A percentile compares a stretch with the other conserved stretches of the same genome.
Evolutionary conservation across 352 stramenopile genomes (phyloP).

Genomic region (Globisporangium paddicum): DNA sequence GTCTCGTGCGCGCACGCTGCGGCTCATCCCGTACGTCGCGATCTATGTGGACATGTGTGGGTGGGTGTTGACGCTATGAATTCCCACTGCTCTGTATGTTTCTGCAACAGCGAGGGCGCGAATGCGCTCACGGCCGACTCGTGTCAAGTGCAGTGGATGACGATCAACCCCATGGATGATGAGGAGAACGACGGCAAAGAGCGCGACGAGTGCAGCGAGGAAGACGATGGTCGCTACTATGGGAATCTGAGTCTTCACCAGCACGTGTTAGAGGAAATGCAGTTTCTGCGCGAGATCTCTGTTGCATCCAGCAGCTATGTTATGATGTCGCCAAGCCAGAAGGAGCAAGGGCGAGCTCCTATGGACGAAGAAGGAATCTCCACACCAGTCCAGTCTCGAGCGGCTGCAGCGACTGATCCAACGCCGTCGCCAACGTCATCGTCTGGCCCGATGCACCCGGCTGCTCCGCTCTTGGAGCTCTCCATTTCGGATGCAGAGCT

Average conservation of each 20-base stretch:
- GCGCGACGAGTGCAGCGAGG: not conserved
- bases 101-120: conserved; percentile 12
- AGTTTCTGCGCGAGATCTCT: not conserved
- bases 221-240: not conserved
- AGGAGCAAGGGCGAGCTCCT: not conserved
- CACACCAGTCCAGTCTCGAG: not conserved
- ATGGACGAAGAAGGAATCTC: not conserved
- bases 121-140: conserved; percentile 31
- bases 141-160: conserved; percentile 65
- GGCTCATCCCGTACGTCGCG: conserved; percentile 40
- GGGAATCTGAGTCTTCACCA: not conserved
- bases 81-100: too few relatives aligned
- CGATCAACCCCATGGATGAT: conserved; percentile 53
- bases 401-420: too few relatives aligned
- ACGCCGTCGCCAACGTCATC: not conserved
- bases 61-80: too few relatives aligned
- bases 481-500: conserved; percentile 52
- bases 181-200: conserved; percentile 25
- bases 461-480: conserved; percentile 41
- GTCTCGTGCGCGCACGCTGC: conserved; percentile 33
- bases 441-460: not conserved
- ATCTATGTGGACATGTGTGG: too few relatives aligned
- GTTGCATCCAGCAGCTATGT: not conserved
- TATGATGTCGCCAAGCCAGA: not conserved
- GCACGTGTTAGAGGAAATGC: conserved; percentile 10